These are phyloP conservation scores for Barnettozyma populi DNA, from an alignment of 805 yeast species.

Conservation along the genomic window DNA sequence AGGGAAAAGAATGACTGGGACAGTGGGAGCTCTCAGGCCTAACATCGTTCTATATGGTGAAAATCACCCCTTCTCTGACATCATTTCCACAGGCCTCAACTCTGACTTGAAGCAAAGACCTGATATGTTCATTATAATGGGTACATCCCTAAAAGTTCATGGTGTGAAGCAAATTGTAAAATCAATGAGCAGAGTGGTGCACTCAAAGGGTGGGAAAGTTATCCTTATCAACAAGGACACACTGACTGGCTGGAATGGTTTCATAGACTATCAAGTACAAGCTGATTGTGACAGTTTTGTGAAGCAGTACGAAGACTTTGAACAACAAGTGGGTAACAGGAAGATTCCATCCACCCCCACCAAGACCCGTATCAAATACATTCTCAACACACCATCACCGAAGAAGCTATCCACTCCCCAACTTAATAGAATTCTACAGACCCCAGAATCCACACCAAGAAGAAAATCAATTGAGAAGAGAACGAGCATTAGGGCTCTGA, in stretches of 20 bases:
- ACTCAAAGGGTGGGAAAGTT: slow-evolving; percentile 74
- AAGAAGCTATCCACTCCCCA: slow-evolving; percentile 1
- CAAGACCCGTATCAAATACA: slow-evolving; percentile 12
- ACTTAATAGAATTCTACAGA: slow-evolving; percentile 2
- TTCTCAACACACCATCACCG: slow-evolving; percentile 16
- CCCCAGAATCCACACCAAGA: neutral
- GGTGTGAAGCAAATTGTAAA: slow-evolving; percentile 81
- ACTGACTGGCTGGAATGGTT: slow-evolving; percentile 60
- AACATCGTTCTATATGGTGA: slow-evolving; percentile 91
- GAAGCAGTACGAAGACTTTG: slow-evolving; percentile 21
- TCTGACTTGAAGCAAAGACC: slow-evolving; percentile 65
- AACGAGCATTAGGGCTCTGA: neutral
- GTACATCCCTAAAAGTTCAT: slow-evolving; percentile 86
- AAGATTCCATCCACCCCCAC: slow-evolving; percentile 32
- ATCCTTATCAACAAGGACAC: slow-evolving; percentile 69
- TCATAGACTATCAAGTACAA: slow-evolving; percentile 73
- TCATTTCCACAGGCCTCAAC: slow-evolving; percentile 63
- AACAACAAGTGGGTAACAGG: slow-evolving; percentile 11
- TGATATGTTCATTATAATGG: slow-evolving; percentile 80
- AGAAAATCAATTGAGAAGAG: slow-evolving; percentile 23
- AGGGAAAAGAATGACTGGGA: slow-evolving; percentile 73
- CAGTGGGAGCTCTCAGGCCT: slow-evolving; percentile 77
- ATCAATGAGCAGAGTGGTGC: slow-evolving; percentile 61
- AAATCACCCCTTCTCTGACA: slow-evolving; percentile 82
- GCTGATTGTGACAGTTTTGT: slow-evolving; percentile 85